Percentiles rank a stretch among this genome's conserved stretches.
Conservation (phyloP, 164 flowering plant genomes). For the Vitis labrusca region DNA sequence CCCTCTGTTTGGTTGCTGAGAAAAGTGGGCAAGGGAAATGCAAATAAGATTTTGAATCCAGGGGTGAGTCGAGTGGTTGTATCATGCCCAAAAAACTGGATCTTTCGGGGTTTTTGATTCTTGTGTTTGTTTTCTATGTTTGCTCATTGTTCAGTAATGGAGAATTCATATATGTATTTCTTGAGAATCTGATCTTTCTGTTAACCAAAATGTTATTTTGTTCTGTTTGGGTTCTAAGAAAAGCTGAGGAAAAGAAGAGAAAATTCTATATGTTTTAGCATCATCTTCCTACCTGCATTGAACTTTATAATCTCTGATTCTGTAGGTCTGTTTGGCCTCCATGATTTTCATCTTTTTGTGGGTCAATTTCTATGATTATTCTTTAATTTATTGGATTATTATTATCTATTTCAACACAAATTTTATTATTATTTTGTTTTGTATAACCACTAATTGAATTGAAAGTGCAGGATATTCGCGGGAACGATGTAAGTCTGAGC, state of each 20-base stretch:
- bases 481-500: conserved; percentile 72
- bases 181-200: background rate
- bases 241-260: background rate
- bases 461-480: conserved; percentile 63
- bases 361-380: background rate
- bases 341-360: background rate
- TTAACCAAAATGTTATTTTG: background rate
- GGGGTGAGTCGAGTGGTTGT: background rate
- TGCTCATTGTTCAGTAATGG: background rate
- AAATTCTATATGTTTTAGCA: background rate
- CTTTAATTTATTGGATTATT: background rate
- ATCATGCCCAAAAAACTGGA: background rate
- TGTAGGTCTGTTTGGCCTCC: background rate
- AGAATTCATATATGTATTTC: background rate
- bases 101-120: background rate
- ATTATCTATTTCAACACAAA: background rate
- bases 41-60: background rate
- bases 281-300: background rate
- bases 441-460: background rate
- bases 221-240: conserved; percentile 1
- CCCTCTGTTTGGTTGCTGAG: conserved; percentile 1
- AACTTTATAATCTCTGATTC: background rate
- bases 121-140: background rate
- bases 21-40: background rate
- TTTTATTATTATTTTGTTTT: background rate